Conservation (phyloP, 805 yeast species). For the Spathaspora sp. region DNA sequence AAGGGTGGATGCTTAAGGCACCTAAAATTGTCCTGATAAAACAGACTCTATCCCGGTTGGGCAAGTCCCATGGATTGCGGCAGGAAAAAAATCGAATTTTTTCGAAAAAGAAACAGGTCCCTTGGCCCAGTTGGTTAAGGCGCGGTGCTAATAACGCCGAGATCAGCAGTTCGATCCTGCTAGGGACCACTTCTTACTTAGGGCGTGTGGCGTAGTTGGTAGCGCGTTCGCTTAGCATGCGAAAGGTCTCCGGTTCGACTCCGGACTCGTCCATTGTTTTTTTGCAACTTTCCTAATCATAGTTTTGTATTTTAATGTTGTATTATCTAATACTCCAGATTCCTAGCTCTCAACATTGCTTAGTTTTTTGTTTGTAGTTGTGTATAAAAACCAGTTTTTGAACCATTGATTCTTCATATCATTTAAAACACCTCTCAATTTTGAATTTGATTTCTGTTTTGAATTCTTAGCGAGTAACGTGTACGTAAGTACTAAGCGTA, state of each 20-base stretch:
- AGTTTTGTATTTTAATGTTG: no score
- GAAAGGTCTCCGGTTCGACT: conserved; percentile 35
- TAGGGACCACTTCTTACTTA: conserved; percentile 51
- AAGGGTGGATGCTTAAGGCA: background rate
- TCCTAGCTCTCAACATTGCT: background rate
- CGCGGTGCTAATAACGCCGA: conserved; percentile 51
- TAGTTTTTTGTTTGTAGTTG: background rate
- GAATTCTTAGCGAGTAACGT: no score
- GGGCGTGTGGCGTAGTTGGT: conserved; percentile 51
- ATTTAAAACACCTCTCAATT: no score
- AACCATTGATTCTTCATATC: no score
- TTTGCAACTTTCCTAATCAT: background rate
- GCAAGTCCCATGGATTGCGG: no score
- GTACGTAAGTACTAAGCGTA: no score
- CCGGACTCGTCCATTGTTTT: conserved; percentile 36
- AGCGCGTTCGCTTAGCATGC: conserved; percentile 49
- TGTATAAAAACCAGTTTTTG: no score
- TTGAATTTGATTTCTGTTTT: no score
- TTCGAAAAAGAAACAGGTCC: conserved; percentile 14
- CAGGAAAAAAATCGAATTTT: background rate
- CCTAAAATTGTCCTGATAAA: background rate
- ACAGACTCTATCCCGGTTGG: no score
- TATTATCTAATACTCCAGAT: no score
- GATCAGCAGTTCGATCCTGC: conserved; percentile 84
- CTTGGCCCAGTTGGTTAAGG: conserved; percentile 55